phyloP scores from a whole-genome alignment of 192 early-diverging fungal species.

The Radiomyces spectabilis region DNA sequence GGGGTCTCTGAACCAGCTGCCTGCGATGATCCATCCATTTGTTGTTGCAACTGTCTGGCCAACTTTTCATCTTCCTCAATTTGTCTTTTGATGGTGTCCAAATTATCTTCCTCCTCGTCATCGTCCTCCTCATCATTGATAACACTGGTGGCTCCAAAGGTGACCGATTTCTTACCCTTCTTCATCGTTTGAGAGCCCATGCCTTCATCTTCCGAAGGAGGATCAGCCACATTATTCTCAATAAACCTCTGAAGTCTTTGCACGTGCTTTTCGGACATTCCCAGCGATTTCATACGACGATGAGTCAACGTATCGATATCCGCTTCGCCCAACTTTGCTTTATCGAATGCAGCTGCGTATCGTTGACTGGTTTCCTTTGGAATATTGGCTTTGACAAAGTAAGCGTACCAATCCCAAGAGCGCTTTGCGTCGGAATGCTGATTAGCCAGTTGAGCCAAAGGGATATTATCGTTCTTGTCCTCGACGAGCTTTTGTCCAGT shows the following conservation, averaged over 20 bases:
- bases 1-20: not conserved
- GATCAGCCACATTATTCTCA: constrained; percentile 40
- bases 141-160: constrained; percentile 20
- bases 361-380: constrained; percentile 61
- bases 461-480: constrained; percentile 22
- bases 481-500: constrained; percentile 10
- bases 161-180: constrained; percentile 32
- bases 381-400: constrained; percentile 72
- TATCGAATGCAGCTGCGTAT: constrained; percentile 81
- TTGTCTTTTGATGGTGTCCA: constrained; percentile 35
- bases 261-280: constrained; percentile 82
- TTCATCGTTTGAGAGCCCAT: not conserved
- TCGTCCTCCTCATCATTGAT: constrained; percentile 25
- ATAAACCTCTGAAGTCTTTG: constrained; percentile 61
- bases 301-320: constrained; percentile 70
- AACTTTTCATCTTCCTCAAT: constrained; percentile 74
- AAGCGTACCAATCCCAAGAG: constrained; percentile 92
- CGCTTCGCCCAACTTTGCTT: constrained; percentile 69
- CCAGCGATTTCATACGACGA: constrained; percentile 66
- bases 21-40: constrained; percentile 27
- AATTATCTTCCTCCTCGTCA: constrained; percentile 13
- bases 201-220: constrained; percentile 33
- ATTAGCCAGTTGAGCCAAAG: constrained; percentile 21
- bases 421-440: constrained; percentile 37
- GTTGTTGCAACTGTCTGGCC: constrained; percentile 81